These are phyloP conservation scores for Globisporangium nunn DNA, from an alignment of 352 stramenopile genomes.

Conservation along the genomic window DNA sequence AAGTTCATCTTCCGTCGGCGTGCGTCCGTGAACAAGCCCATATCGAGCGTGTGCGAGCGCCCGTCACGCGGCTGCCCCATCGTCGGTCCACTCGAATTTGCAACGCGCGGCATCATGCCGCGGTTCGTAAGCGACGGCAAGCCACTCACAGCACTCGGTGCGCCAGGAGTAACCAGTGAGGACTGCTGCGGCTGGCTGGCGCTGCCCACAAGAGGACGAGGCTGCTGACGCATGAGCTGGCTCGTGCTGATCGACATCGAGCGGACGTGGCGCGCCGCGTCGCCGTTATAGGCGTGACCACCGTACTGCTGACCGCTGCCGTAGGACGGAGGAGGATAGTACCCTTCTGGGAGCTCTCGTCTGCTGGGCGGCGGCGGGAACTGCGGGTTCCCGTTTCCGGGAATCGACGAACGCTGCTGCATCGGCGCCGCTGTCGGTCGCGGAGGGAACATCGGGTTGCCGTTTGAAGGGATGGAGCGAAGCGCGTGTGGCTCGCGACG, in stretches of 20 bases:
- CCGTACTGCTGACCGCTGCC: constrained; percentile 15
- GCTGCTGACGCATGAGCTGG: constrained; percentile 32
- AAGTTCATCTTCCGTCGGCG: constrained; percentile 85
- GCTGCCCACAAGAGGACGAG: constrained; percentile 10
- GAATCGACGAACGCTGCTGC: constrained; percentile 41
- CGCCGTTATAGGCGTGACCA: constrained; percentile 7
- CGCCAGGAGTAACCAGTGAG: constrained; percentile 15
- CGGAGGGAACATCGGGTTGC: constrained; percentile 69
- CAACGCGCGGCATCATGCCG: constrained; percentile 23
- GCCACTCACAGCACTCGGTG: constrained; percentile 13
- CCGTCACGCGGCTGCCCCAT: constrained; percentile 73
- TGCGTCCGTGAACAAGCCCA: constrained; percentile 74
- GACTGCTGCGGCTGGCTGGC: constrained; percentile 7
- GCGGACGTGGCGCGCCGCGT: constrained; percentile 35
- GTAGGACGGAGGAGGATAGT: constrained; percentile 17
- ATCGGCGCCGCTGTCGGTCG: constrained; percentile 23
- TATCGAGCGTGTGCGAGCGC: constrained; percentile 79
- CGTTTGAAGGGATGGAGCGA: constrained; percentile 53
- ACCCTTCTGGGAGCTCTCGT: constrained; percentile 29
- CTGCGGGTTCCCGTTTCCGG: constrained; percentile 37
- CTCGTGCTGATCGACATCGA: constrained; percentile 55
- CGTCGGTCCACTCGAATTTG: constrained; percentile 23
- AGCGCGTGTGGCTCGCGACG: constrained; percentile 8
- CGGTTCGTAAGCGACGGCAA: constrained; percentile 60
- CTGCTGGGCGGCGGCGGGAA: constrained; percentile 41